phyloP scores from a whole-genome alignment of 2,329 filamentous ascomycete species.

The Metarhizium anisopliae region DNA sequence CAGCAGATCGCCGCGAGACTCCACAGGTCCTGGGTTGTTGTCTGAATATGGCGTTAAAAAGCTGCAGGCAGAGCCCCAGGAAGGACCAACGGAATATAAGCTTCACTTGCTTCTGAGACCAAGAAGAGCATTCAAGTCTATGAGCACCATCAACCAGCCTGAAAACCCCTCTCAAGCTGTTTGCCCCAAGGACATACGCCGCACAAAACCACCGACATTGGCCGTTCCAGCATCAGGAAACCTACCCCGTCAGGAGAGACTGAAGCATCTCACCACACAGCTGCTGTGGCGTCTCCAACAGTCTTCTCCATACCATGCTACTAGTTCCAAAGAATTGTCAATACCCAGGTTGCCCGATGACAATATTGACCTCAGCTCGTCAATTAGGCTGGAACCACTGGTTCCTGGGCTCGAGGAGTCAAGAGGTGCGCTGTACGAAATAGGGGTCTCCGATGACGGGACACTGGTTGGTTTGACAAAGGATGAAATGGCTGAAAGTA shows the following conservation, averaged over 20 bases:
- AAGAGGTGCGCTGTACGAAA: conserved; percentile 88
- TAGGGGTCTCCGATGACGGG: conserved; percentile 91
- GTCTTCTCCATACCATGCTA: conserved; percentile 83
- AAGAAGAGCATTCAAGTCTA: conserved; percentile 62
- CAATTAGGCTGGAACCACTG: conserved; percentile 44
- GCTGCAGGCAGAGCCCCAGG: conserved; percentile 82
- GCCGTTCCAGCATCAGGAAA: conserved; percentile 36
- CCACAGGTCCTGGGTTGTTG: conserved; percentile 30
- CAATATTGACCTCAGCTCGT: conserved; percentile 33
- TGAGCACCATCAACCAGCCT: conserved; percentile 45
- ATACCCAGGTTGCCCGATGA: conserved; percentile 67
- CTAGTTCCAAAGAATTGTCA: conserved; percentile 64
- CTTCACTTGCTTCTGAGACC: conserved; percentile 78
- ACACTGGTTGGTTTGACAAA: conserved; percentile 79
- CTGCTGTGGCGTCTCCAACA: conserved; percentile 91
- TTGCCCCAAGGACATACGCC: conserved; percentile 3
- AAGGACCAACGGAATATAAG: conserved; percentile 95
- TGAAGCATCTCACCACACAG: conserved; percentile 91
- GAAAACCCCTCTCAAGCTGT: conserved; percentile 2
- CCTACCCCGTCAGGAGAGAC: conserved; percentile 69
- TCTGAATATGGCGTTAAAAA: conserved; percentile 61
- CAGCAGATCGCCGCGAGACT: conserved; percentile 22
- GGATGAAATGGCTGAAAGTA: conserved; percentile 87
- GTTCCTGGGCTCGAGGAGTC: conserved; percentile 84
- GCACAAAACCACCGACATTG: conserved; percentile 15